Percentiles rank a stretch among this genome's conserved stretches.
phyloP scores from a whole-genome alignment of 768 basidiomycete genomes.

The Hemileccinum impolitum region DNA sequence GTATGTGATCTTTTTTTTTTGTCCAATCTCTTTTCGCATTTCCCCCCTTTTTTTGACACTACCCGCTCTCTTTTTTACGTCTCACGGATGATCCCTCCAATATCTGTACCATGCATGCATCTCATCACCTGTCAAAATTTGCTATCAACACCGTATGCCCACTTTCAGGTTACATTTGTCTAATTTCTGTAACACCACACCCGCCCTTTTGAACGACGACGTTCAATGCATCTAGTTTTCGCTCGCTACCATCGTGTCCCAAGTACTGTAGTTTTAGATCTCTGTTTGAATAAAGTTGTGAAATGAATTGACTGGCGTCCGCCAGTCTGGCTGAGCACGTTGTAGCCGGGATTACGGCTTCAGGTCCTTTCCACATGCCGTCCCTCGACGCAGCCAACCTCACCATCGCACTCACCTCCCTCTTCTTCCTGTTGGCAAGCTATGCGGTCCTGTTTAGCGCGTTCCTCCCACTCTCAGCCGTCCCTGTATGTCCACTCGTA shows the following conservation, averaged over 20 bases:
- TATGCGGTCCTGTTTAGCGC: slow-evolving; percentile 67
- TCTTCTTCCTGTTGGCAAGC: slow-evolving; percentile 55
- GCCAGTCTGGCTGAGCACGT: slow-evolving; percentile 9
- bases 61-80: slow-evolving; percentile 16
- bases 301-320: not conserved
- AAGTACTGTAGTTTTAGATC: slow-evolving; percentile 30
- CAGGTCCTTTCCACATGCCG: slow-evolving; percentile 22
- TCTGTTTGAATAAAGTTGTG: slow-evolving; percentile 19
- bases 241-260: slow-evolving; percentile 13
- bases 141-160: slow-evolving; percentile 24
- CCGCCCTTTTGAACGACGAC: slow-evolving; percentile 11
- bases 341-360: slow-evolving; percentile 29
- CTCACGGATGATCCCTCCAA: slow-evolving; percentile 21
- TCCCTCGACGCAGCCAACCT: slow-evolving; percentile 42
- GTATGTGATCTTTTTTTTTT: slow-evolving; percentile 8
- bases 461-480: slow-evolving; percentile 51
- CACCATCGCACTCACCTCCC: slow-evolving; percentile 42
- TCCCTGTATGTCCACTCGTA: slow-evolving; percentile 43
- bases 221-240: slow-evolving; percentile 16
- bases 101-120: slow-evolving; percentile 28
- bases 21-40: slow-evolving; percentile 2
- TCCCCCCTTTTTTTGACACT: not conserved
- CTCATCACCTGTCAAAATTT: slow-evolving; percentile 11
- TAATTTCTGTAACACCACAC: slow-evolving; percentile 32
- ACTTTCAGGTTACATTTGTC: slow-evolving; percentile 20